Percentiles rank a stretch among this genome's conserved stretches.
These are phyloP conservation scores for Penicillium crustosum DNA, from an alignment of 2,329 filamentous ascomycete genomes.

Conservation along the genomic window DNA sequence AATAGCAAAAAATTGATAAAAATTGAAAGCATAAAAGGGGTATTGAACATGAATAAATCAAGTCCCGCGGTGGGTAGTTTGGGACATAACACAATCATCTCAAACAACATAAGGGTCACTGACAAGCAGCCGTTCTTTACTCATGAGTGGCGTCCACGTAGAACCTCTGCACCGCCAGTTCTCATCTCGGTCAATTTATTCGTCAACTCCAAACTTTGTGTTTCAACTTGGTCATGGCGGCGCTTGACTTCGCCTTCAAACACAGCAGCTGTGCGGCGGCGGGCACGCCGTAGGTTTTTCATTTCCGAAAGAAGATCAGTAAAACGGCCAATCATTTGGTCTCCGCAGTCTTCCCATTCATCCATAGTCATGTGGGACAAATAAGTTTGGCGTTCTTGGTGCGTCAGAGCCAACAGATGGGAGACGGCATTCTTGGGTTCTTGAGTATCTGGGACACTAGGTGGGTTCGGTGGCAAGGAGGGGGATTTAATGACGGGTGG, in stretches of 20 bases:
- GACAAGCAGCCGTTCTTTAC: neutral
- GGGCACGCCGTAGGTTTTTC: constrained; percentile 53
- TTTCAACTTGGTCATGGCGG: constrained; percentile 53
- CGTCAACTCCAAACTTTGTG: constrained; percentile 51
- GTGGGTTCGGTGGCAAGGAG: constrained; percentile 20
- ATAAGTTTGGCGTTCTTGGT: constrained; percentile 49
- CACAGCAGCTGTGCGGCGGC: constrained; percentile 52
- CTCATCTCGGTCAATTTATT: constrained; percentile 56
- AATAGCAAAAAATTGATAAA: neutral
- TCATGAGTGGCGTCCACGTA: constrained; percentile 44
- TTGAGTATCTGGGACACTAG: constrained; percentile 16
- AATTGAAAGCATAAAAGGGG: constrained; percentile 6
- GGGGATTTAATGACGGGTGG: constrained; percentile 26
- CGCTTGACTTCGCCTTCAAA: constrained; percentile 58
- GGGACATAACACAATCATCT: neutral
- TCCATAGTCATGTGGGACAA: constrained; percentile 53
- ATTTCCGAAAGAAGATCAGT: constrained; percentile 51
- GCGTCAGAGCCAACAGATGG: constrained; percentile 38
- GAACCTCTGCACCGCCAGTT: constrained; percentile 53
- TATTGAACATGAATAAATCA: constrained; percentile 16
- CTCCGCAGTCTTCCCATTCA: constrained; percentile 63
- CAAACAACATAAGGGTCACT: constrained; percentile 6
- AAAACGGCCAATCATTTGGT: constrained; percentile 60
- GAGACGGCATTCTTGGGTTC: constrained; percentile 39
- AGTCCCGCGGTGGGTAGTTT: neutral